phyloP scores from a whole-genome alignment of 768 basidiomycete species.

The Galerina sulciceps region DNA sequence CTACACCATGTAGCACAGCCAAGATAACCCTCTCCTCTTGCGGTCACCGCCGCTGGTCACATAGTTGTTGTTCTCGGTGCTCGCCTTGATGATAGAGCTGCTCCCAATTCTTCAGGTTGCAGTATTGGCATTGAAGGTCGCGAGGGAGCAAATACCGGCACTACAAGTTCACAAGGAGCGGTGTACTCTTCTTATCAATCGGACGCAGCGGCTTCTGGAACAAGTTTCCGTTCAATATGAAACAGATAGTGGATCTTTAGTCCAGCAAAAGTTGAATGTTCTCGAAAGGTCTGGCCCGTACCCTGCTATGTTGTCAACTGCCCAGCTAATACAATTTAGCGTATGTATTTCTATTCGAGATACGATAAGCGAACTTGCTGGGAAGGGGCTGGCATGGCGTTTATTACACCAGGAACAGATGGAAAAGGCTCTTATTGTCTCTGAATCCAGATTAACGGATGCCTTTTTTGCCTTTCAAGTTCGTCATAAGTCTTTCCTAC shows the following conservation, averaged over 20 bases:
- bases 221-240: slow-evolving; percentile 8
- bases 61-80: background rate
- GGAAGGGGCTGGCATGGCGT: slow-evolving; percentile 21
- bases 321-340: background rate
- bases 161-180: slow-evolving; percentile 9
- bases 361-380: slow-evolving; percentile 11
- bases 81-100: background rate
- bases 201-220: slow-evolving; percentile 9
- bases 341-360: slow-evolving; percentile 15
- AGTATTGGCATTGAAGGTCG: background rate
- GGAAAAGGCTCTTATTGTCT: slow-evolving; percentile 10
- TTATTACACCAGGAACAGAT: slow-evolving; percentile 20
- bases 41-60: background rate
- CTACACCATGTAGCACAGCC: background rate
- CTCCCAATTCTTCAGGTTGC: slow-evolving; percentile 8
- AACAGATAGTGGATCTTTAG: background rate
- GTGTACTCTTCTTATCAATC: slow-evolving; percentile 13
- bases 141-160: slow-evolving; percentile 5
- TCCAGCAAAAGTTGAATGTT: slow-evolving; percentile 5
- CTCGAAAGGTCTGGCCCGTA: slow-evolving; percentile 10
- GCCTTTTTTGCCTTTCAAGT: slow-evolving; percentile 18
- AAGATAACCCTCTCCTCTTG: background rate
- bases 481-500: background rate
- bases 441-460: slow-evolving; percentile 17
- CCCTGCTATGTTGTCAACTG: background rate